Percentiles rank a stretch among this genome's conserved stretches.
Conservation (phyloP, 768 basidiomycete species). For the Leccinum disarticulatum region DNA sequence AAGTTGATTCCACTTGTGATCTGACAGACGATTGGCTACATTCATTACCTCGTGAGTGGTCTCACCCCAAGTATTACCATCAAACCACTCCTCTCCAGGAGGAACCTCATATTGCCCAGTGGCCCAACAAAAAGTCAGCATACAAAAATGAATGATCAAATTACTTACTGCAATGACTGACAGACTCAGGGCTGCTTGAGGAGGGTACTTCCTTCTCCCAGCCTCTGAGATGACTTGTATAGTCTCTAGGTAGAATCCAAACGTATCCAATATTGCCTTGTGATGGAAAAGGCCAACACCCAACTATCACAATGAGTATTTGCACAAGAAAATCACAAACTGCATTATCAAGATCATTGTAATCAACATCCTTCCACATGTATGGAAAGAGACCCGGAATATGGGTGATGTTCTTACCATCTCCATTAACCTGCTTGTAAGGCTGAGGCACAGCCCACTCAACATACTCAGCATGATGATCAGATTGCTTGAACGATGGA, state of each 20-base stretch:
- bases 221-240: background rate
- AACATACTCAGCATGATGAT: background rate
- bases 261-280: background rate
- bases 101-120: too few relatives aligned
- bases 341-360: background rate
- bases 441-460: background rate
- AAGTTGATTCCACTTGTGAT: too few relatives aligned
- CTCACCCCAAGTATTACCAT: too few relatives aligned
- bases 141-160: too few relatives aligned
- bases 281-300: background rate
- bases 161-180: too few relatives aligned
- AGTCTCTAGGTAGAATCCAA: background rate
- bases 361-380: background rate
- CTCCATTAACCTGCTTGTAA: background rate
- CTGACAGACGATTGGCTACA: too few relatives aligned
- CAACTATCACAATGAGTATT: background rate
- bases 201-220: too few relatives aligned
- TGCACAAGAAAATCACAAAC: background rate
- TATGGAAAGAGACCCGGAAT: background rate
- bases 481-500: background rate
- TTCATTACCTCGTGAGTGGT: too few relatives aligned
- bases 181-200: too few relatives aligned
- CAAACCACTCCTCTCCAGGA: too few relatives aligned
- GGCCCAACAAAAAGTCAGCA: too few relatives aligned
- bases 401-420: background rate